phyloP scores from a whole-genome alignment of 768 basidiomycete genomes.

The Hysterangium stoloniferum region DNA sequence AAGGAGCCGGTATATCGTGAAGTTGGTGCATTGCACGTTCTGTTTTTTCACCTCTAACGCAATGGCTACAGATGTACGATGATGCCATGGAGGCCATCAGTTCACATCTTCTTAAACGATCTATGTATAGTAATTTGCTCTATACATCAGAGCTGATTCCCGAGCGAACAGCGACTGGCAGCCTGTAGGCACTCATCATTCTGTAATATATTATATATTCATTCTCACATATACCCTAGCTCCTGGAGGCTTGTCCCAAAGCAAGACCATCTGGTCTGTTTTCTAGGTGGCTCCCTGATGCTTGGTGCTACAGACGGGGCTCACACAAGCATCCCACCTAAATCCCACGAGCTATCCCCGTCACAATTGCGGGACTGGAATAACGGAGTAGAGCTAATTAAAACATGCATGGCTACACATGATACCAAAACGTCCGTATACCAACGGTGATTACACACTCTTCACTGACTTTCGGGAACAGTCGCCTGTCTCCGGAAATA shows the following conservation, averaged over 20 bases:
- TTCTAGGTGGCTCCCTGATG: slow-evolving; percentile 87
- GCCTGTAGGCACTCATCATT: slow-evolving; percentile 27
- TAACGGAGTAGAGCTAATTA: slow-evolving; percentile 71
- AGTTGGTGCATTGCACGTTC: slow-evolving; percentile 27
- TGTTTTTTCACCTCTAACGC: not conserved
- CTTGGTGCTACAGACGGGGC: slow-evolving; percentile 76
- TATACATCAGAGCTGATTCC: slow-evolving; percentile 83
- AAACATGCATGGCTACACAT: slow-evolving; percentile 84
- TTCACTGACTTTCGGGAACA: slow-evolving; percentile 21
- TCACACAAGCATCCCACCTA: slow-evolving; percentile 61
- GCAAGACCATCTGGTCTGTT: slow-evolving; percentile 95
- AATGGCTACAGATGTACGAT: slow-evolving; percentile 70
- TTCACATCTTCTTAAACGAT: slow-evolving; percentile 60
- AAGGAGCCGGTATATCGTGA: slow-evolving; percentile 73
- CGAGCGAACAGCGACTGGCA: slow-evolving; percentile 28
- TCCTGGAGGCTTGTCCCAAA: slow-evolving; percentile 74
- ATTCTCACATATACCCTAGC: slow-evolving; percentile 27
- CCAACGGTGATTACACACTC: slow-evolving; percentile 10
- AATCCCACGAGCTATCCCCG: slow-evolving; percentile 49
- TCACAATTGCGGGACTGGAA: slow-evolving; percentile 71
- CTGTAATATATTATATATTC: not conserved
- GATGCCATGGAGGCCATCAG: slow-evolving; percentile 80
- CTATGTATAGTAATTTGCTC: slow-evolving; percentile 46
- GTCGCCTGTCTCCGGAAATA: slow-evolving; percentile 84
- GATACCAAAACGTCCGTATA: slow-evolving; percentile 67